phyloP scores from a whole-genome alignment of 2,329 filamentous ascomycete genomes.

The Verticillium nonalfalfae region DNA sequence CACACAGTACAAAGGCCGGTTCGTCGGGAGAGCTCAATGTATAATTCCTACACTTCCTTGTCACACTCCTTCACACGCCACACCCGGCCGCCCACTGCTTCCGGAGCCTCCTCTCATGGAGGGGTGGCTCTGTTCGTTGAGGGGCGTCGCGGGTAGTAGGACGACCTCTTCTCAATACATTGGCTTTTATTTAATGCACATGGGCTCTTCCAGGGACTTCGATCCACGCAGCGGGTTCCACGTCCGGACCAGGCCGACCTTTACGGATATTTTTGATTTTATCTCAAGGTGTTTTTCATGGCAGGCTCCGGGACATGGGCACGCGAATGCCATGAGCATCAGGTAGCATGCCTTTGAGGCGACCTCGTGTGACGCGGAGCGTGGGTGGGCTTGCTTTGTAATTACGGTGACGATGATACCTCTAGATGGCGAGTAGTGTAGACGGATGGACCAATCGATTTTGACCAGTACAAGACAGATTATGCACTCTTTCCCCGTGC shows the following conservation, averaged over 20 bases:
- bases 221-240: not conserved
- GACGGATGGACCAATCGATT: not conserved
- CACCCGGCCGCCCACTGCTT: not conserved
- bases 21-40: slow-evolving; percentile 10
- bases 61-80: slow-evolving; percentile 1
- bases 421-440: not conserved
- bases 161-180: not conserved
- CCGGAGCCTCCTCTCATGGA: not conserved
- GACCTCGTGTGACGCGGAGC: not conserved
- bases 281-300: not conserved
- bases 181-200: not conserved
- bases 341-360: not conserved
- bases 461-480: not conserved
- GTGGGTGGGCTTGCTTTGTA: not conserved
- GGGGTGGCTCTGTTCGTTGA: not conserved
- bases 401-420: not conserved
- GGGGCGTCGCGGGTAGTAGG: not conserved
- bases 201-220: not conserved
- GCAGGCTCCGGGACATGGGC: not conserved
- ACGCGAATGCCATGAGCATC: not conserved
- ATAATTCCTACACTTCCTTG: slow-evolving; percentile 5
- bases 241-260: not conserved
- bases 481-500: not conserved
- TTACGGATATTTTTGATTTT: not conserved
- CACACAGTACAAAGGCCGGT: slow-evolving; percentile 4